Evolutionary conservation across 441 rosid genomes (phyloP), one percentile per base, ranked within the genome.

Genomic region (Mallotus japonicus): DNA sequence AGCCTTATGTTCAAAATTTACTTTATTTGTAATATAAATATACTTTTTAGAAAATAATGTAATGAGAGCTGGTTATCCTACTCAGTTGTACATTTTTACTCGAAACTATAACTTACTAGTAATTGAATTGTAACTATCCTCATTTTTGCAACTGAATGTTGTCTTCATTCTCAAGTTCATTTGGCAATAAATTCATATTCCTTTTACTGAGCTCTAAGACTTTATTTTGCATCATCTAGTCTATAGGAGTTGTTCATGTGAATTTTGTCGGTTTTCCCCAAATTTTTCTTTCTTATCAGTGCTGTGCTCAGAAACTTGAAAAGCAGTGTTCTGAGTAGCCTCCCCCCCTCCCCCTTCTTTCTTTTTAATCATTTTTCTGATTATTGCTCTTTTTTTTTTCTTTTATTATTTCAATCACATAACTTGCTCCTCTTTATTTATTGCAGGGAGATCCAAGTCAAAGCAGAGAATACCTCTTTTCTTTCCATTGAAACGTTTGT

Each of bases 401-500:
- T 22, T 46, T 17, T 28, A 0, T 10, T 22, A 44, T 44, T 59
- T 12, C 13, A 22, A 59, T 57, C 12, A 1, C 14, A 20, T 12
- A 15, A 49, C 4, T 28, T 0, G 4, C 59, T 59, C 68, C 16
- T 68, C 44, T 72, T 67, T 71, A 50, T 63, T 24, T 8, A 67
- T 73, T 83, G 84, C 85, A 88, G 97, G 82, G 59, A 88, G 72
- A 62, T 46, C 55, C 32, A 85, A 62, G 79, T 77, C 68, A 51
- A 93, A 76, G 69, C 75, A 8, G 72, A 80, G 80, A 80, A 72
- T 40, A 67, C 68, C 75, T 17, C 69, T 47, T 50, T 46, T 82
- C 53, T 75, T 73, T 72, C 95, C 91, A 20, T 78, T 87, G 65
- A 85, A 81, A 81, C 87, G 85, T 1, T 59, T 81, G 81, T 65